Base-by-base conservation (phyloP, 2,329 filamentous ascomycete species). In the Neofusicoccum sp. region DNA sequence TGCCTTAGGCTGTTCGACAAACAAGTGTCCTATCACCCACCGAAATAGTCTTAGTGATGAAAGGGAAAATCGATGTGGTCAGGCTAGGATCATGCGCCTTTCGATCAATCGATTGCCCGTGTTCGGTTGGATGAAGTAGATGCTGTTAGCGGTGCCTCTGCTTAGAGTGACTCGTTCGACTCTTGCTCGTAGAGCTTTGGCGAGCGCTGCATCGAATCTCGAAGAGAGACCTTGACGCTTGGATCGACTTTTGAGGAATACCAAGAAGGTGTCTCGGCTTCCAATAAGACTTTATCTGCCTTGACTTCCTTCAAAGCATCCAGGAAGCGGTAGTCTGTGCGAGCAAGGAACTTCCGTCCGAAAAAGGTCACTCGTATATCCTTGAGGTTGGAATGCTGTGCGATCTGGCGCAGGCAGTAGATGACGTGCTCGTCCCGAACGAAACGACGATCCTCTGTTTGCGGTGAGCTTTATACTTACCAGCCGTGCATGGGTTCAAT, bases 341-440 rank as follows among this genome's bases (percentile, higher is more conserved):
- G 67, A 16, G 62, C 56, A 7, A 80, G 56, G 12, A 67, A 56
- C 22, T 71, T 71, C 8, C 80, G 76, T 45, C 81, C 81, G 45
- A 71, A 68, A 64, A 83, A 83, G 12, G 71, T 69, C 16, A 84
- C 64, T 5, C 71, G 72, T 12, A 84, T 63, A 29, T 73, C 77
- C 29, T 78, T 75, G 6, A 84, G 74, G 36, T 78, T 75, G 33
- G 74, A 74, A 22, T 78, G 67, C 6, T 75, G 72, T 28, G 69
- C 73, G 12, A 84, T 72, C 43, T 80, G 73, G 6, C 78, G 77
- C 7, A 84, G 71, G 37, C 78, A 75, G 31, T 79, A 77, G 44
- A 81, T 74, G 44, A 84, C 68, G 41, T 79, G 74, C 7, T 79
- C 74, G 65, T 84, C 81, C 48, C 80, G 74, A 52, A 82, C 74